These are phyloP conservation scores for Tetrapisispora taiwanensis DNA, from an alignment of 805 yeast species.

Conservation along the genomic window DNA sequence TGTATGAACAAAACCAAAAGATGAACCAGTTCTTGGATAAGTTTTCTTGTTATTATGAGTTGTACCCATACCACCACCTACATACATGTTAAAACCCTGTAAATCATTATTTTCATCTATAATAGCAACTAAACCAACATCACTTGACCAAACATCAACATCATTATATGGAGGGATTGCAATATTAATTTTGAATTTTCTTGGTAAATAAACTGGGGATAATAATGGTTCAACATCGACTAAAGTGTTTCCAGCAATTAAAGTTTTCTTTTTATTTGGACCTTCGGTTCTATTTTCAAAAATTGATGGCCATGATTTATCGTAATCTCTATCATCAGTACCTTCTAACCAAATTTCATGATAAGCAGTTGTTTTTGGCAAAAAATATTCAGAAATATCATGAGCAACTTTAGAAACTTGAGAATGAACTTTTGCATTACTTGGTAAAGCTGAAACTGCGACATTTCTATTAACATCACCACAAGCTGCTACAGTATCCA, in stretches of 20 bases:
- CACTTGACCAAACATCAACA: constrained; percentile 93
- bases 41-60: constrained; percentile 96
- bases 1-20: constrained; percentile 62
- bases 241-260: constrained; percentile 79
- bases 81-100: constrained; percentile 76
- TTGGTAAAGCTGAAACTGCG: constrained; percentile 83
- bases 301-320: constrained; percentile 49
- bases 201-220: constrained; percentile 79
- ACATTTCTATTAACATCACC: constrained; percentile 98
- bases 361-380: constrained; percentile 90
- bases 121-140: constrained; percentile 85
- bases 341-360: constrained; percentile 96
- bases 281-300: constrained; percentile 64
- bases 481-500: constrained; percentile 96
- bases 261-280: constrained; percentile 68
- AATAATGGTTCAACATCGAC: constrained; percentile 81
- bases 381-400: constrained; percentile 64
- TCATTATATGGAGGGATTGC: constrained; percentile 95
- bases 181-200: constrained; percentile 91
- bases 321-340: constrained; percentile 56
- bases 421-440: constrained; percentile 67
- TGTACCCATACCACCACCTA: constrained; percentile 99
- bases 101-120: constrained; percentile 51
- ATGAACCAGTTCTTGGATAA: constrained; percentile 88
- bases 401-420: constrained; percentile 60